phyloP scores from a whole-genome alignment of 2,329 filamentous ascomycete species.

The Arthroderma sp. region DNA sequence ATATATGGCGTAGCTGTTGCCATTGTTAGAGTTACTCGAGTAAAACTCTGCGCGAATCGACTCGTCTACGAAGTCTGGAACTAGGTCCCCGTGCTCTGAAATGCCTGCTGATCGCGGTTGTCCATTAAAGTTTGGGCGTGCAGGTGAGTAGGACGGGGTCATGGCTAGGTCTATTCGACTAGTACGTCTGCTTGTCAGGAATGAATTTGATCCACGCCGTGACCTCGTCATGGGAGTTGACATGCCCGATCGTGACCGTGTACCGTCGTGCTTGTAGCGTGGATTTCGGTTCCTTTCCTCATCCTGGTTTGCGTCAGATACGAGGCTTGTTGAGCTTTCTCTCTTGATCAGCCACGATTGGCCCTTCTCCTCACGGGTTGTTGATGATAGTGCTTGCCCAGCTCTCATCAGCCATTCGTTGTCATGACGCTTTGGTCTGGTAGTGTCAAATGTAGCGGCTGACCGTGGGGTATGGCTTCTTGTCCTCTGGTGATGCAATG shows the following conservation, averaged over 20 bases:
- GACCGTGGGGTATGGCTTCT: constrained; percentile 6
- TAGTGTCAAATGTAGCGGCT: constrained; percentile 7
- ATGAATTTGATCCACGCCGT: constrained; percentile 22
- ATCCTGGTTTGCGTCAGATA: constrained; percentile 26
- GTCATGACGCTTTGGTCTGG: constrained; percentile 17
- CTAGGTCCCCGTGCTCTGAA: constrained; percentile 7
- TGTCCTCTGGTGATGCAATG: constrained; percentile 14
- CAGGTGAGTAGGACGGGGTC: constrained; percentile 16
- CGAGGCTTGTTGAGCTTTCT: constrained; percentile 42
- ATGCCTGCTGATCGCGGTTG: too few relatives aligned
- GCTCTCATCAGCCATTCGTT: constrained; percentile 49
- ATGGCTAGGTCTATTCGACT: constrained; percentile 26
- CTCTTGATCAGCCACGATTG: constrained; percentile 47
- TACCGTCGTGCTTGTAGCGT: constrained; percentile 14
- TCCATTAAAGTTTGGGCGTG: constrained; percentile 6
- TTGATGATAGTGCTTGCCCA: constrained; percentile 42
- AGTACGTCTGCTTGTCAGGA: constrained; percentile 19
- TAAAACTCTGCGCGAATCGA: constrained; percentile 27
- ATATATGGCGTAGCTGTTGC: neutral
- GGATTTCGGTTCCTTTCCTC: constrained; percentile 14
- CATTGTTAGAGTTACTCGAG: constrained; percentile 11
- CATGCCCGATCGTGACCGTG: constrained; percentile 21
- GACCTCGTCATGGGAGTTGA: constrained; percentile 24
- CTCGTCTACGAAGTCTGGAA: constrained; percentile 40
- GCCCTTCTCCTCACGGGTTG: constrained; percentile 48